A percentile compares a stretch with the other conserved stretches of the same genome.
Evolutionary conservation across 345 rosid genomes (phyloP).

Genomic region (thale cress (Arabidopsis thaliana)): TAIR10.1 NC_003071.7:14661501-14662000

Average conservation of each 20-base stretch:
- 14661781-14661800: conserved; percentile 58
- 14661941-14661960: conserved; percentile 4
- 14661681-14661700: conserved; percentile 26
- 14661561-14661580: conserved; percentile 59
- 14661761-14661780: conserved; percentile 52
- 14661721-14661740: not conserved
- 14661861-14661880: conserved; percentile 63
- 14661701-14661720: conserved; percentile 3
- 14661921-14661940: conserved; percentile 15
- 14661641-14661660: conserved; percentile 87
- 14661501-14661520: conserved; percentile 12
- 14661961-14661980: conserved; percentile 63
- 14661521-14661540: conserved; percentile 12
- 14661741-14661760: conserved; percentile 52
- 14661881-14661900: conserved; percentile 11
- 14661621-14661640: conserved; percentile 92
- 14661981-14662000: conserved; percentile 81
- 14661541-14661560: conserved; percentile 5
- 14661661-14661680: conserved; percentile 17
- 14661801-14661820: conserved; percentile 60
- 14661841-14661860: conserved; percentile 84
- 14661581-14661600: conserved; percentile 52
- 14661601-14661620: conserved; percentile 80
- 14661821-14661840: conserved; percentile 88
- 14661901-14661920: conserved; percentile 10